Conservation (phyloP, 2,329 filamentous ascomycete genomes). For the Diaporthe sp. region DNA sequence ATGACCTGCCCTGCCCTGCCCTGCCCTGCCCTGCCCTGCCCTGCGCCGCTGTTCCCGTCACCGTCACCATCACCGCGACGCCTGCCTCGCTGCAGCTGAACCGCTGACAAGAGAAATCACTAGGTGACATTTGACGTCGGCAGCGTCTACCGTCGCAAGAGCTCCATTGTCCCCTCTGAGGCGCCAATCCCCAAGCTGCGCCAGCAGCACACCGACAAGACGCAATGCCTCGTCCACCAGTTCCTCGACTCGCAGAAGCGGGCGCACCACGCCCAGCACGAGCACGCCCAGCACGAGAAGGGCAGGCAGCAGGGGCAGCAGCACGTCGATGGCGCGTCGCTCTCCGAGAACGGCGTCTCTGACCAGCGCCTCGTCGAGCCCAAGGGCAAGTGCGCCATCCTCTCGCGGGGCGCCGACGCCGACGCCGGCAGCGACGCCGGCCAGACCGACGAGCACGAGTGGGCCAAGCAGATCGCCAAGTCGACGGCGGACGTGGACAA, state of each 20-base stretch:
- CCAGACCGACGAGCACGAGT: slow-evolving; percentile 70
- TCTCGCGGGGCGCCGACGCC: slow-evolving; percentile 54
- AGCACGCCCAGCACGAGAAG: slow-evolving; percentile 42
- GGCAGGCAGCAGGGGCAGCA: slow-evolving; percentile 38
- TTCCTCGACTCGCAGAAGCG: slow-evolving; percentile 71
- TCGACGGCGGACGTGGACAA: slow-evolving; percentile 51
- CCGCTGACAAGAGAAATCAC: not conserved
- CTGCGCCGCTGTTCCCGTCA: not conserved
- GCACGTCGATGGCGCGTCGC: slow-evolving; percentile 43
- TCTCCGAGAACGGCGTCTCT: slow-evolving; percentile 41
- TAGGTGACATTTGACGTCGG: slow-evolving; percentile 74
- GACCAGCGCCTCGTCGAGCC: slow-evolving; percentile 51
- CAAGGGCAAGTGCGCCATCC: slow-evolving; percentile 51
- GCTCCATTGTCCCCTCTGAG: slow-evolving; percentile 71
- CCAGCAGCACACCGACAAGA: slow-evolving; percentile 54
- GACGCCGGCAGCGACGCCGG: slow-evolving; percentile 58
- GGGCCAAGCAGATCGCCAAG: slow-evolving; percentile 64
- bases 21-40: not conserved
- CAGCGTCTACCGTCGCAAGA: slow-evolving; percentile 75
- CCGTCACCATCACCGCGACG: not conserved
- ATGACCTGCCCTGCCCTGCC: not conserved
- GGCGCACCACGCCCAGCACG: slow-evolving; percentile 43
- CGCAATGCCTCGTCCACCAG: slow-evolving; percentile 76
- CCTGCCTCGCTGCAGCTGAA: not conserved
- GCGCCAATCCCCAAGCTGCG: slow-evolving; percentile 54